Base-by-base conservation (phyloP, 441 rosid species). In the Gossypium schwendimanii region DNA sequence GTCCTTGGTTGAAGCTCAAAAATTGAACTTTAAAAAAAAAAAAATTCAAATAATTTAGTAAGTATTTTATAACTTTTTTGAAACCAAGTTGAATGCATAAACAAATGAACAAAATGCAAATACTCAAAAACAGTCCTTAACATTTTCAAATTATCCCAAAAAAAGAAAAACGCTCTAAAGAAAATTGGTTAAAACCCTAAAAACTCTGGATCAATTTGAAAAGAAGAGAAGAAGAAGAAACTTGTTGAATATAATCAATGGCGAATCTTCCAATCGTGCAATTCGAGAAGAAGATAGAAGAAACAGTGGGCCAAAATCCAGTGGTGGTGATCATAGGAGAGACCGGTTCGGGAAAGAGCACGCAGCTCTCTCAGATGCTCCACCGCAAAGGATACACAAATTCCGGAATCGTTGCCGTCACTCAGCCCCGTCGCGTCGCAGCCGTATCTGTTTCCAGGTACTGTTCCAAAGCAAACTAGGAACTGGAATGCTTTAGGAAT, bases 381-480 rank as follows among this genome's bases (percentile, higher is more conserved):
- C 87, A 84, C 86, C 90, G 97, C 17, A 79, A 82, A 41, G 98
- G 99, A 58, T 95, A 87, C 82, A 73, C 92, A 20, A 87, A 91
- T 60, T 84, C 91, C 63, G 97, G 97, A 39, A 78, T 85, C 76
- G 75, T 96, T 33, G 93, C 87, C 76, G 83, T 96, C 61, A 96
- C 99, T 77, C 98, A 96, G 82, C 99, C 98, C 28, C 98, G 99
- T 39, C 93, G 98, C 10, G 98, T 96, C 21, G 99, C 98, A 12
- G 98, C 97, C 0, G 97, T 96, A 59, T 87, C 98, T 59, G 96
- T 96, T 7, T 87, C 99, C 11, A 91, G 99, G 98, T 93, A 31
- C 1, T 20, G 10, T 45, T n/a, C 45, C 70, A 18, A 50, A 0
- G n/a, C 41, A 7, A 11, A 36, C 28, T 63, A 69, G 72, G 47